Percentiles rank a stretch among this genome's conserved stretches.
Evolutionary conservation across 2,329 filamentous ascomycete genomes (phyloP).

Genomic region (Pseudogymnoascus destructans): DNA sequence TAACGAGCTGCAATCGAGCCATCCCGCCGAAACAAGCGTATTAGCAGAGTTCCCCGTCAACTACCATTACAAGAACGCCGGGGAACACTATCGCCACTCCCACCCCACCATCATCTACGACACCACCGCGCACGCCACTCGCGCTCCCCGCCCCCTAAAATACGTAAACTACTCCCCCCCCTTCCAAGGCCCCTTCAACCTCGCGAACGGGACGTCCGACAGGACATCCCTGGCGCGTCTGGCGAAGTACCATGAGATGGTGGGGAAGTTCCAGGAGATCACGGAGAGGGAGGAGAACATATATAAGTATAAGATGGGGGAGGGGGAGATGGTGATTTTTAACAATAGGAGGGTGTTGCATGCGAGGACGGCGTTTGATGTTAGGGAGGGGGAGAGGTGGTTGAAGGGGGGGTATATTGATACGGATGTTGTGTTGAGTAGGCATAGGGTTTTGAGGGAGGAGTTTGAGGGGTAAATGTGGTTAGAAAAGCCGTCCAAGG

Average conservation of each 20-base stretch:
- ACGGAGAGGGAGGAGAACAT: constrained; percentile 43
- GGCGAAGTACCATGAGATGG: constrained; percentile 32
- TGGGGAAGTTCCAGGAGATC: constrained; percentile 41
- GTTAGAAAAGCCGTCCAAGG: background rate
- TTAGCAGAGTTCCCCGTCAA: constrained; percentile 35
- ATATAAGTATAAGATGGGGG: constrained; percentile 58
- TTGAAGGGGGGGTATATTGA: constrained; percentile 76
- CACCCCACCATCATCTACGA: constrained; percentile 41
- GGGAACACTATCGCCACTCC: constrained; percentile 46
- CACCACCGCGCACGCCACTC: background rate
- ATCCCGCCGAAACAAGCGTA: constrained; percentile 21
- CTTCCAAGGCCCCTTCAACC: constrained; percentile 51
- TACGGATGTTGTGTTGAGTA: constrained; percentile 44
- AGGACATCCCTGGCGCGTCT: background rate
- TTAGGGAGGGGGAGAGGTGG: constrained; percentile 56
- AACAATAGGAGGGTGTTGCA: constrained; percentile 80
- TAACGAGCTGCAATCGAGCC: constrained; percentile 25
- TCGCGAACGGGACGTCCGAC: constrained; percentile 14
- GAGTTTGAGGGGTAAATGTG: background rate
- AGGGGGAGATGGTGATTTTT: constrained; percentile 87
- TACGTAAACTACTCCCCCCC: constrained; percentile 62
- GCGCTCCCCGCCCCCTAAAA: background rate
- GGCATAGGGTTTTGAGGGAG: constrained; percentile 29
- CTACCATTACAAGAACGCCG: constrained; percentile 57
- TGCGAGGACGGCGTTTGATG: constrained; percentile 64